Evolutionary conservation across 148 eudicot genomes (phyloP).

Genomic region (Rhododendron kiyosumense): DNA sequence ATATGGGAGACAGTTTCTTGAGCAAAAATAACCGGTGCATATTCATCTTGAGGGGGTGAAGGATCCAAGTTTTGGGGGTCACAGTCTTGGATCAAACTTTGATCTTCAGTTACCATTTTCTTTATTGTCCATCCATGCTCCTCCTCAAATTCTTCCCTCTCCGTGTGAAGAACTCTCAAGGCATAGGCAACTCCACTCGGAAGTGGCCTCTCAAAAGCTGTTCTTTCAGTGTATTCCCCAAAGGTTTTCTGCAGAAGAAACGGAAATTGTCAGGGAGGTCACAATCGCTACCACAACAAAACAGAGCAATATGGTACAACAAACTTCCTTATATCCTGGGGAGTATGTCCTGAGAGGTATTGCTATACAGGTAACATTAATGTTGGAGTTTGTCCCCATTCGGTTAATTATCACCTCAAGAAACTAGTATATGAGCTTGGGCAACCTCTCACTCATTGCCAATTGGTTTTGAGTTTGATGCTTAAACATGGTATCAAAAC

Average conservation of each 20-base stretch:
- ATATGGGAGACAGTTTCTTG: conserved; percentile 90
- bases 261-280: background rate
- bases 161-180: conserved; percentile 66
- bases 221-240: conserved; percentile 77
- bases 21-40: conserved; percentile 90
- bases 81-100: conserved; percentile 69
- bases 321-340: background rate
- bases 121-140: conserved; percentile 85
- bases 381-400: too few relatives aligned
- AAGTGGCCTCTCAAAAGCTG: conserved; percentile 94
- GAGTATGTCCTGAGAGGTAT: background rate
- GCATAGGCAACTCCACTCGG: conserved; percentile 98
- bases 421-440: too few relatives aligned
- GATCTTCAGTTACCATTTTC: conserved; percentile 83
- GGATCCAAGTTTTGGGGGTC: conserved; percentile 69
- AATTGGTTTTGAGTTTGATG: too few relatives aligned
- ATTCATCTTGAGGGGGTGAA: conserved; percentile 78
- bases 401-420: too few relatives aligned
- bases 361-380: background rate
- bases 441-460: too few relatives aligned
- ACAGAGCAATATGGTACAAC: background rate
- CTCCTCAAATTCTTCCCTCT: conserved; percentile 72
- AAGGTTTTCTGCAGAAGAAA: conserved; percentile 61
- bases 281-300: conserved; percentile 3
- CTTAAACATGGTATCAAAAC: too few relatives aligned